phyloP scores from a whole-genome alignment of 73 alveolate genomes.

The Symbiodinium pilosum region DNA sequence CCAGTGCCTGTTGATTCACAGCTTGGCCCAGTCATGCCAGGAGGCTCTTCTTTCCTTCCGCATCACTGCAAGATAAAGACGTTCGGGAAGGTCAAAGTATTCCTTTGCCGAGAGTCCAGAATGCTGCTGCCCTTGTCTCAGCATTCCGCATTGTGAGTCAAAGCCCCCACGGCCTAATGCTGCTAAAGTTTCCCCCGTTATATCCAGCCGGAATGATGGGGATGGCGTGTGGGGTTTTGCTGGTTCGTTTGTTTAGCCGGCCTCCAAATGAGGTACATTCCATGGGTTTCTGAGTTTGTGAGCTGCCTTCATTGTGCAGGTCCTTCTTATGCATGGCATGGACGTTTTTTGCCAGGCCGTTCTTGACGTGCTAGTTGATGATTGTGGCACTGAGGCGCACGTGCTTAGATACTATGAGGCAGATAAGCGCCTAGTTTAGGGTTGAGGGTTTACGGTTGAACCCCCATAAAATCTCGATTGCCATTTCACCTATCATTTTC shows the following conservation, averaged over 20 bases:
- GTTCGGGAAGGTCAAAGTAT: not conserved
- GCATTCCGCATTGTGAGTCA: no score
- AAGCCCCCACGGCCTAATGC: no score
- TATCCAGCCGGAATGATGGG: not conserved
- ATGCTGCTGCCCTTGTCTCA: not conserved
- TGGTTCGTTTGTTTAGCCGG: not conserved
- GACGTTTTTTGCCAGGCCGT: not conserved
- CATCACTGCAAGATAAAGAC: not conserved
- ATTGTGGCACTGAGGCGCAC: no score
- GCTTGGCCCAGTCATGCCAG: not conserved
- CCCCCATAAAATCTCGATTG: not conserved
- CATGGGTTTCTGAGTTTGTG: not conserved
- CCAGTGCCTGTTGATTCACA: not conserved
- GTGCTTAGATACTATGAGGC: not conserved
- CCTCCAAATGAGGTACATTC: no score
- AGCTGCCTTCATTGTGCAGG: not conserved
- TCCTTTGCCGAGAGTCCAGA: slow-evolving; percentile 1
- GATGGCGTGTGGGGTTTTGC: not conserved
- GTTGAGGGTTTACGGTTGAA: not conserved
- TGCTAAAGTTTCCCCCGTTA: not conserved
- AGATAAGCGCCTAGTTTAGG: not conserved
- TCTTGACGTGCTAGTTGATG: no score
- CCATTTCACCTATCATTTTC: not conserved
- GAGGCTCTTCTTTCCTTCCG: not conserved
- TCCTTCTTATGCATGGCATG: not conserved